phyloP scores from a whole-genome alignment of 2,329 filamentous ascomycete genomes.

The Bipolaris zeicola region DNA sequence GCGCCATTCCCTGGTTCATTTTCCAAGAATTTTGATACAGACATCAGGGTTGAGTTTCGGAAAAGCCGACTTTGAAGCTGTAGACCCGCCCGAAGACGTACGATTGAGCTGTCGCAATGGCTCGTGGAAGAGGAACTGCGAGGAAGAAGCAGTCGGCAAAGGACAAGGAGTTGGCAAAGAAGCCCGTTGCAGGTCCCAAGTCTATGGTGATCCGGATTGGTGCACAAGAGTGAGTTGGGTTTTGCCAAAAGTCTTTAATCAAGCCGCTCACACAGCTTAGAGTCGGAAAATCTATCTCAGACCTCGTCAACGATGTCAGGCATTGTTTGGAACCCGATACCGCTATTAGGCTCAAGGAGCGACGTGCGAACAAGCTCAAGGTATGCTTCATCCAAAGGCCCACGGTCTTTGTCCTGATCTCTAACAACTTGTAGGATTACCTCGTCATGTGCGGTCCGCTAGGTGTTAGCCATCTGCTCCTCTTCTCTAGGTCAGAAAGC shows the following conservation, averaged over 20 bases:
- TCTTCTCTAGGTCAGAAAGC: constrained; percentile 87
- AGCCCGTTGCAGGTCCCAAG: constrained; percentile 75
- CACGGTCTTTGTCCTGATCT: constrained; percentile 66
- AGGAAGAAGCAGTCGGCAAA: constrained; percentile 43
- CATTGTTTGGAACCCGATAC: constrained; percentile 96
- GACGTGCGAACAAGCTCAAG: constrained; percentile 19
- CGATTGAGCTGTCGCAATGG: constrained; percentile 31
- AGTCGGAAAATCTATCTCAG: constrained; percentile 87
- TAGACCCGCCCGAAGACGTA: constrained; percentile 5
- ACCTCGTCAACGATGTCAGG: constrained; percentile 89
- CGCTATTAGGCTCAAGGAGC: constrained; percentile 77
- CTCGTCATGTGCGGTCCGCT: constrained; percentile 93
- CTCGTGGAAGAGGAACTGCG: constrained; percentile 34
- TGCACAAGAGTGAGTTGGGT: constrained; percentile 67
- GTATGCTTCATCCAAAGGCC: neutral
- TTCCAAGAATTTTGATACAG: neutral
- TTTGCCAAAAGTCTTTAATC: neutral
- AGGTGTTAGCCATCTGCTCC: constrained; percentile 87
- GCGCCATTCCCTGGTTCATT: neutral
- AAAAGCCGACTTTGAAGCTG: neutral
- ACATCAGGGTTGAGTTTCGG: neutral
- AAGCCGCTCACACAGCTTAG: neutral
- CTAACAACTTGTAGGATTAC: constrained; percentile 89
- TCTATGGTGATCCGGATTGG: constrained; percentile 99
- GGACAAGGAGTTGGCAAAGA: constrained; percentile 54